Conservation (phyloP, 345 rosid species). For the Populus tremula region DNA sequence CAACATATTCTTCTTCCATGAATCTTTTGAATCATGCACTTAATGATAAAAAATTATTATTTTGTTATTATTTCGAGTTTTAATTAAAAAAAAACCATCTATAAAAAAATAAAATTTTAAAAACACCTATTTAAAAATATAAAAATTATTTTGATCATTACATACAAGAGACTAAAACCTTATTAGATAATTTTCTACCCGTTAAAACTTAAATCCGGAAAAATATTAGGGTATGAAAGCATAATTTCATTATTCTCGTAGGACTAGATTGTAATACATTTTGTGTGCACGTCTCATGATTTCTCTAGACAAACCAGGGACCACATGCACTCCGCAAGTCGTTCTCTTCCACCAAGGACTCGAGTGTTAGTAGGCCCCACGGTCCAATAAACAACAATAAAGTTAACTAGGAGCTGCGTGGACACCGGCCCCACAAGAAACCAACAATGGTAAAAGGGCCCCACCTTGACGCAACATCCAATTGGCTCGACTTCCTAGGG, state of each 20-base stretch:
- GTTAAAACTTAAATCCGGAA: too few species aligned
- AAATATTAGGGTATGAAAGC: background rate
- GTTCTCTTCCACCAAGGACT: background rate
- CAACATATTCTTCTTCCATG: too few species aligned
- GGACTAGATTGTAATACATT: background rate
- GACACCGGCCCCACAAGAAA: slow-evolving; percentile 15
- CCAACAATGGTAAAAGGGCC: background rate
- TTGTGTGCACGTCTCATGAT: background rate
- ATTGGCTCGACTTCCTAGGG: slow-evolving; percentile 37
- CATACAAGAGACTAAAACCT: background rate
- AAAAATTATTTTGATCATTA: background rate
- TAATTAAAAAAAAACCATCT: too few species aligned
- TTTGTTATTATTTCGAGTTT: too few species aligned
- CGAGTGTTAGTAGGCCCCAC: slow-evolving; percentile 10
- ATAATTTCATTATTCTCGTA: background rate
- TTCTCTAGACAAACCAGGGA: background rate
- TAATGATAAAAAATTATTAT: too few species aligned
- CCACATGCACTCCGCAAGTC: background rate
- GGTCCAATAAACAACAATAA: background rate
- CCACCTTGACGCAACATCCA: slow-evolving; percentile 4
- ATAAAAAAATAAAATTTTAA: too few species aligned
- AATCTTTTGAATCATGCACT: too few species aligned
- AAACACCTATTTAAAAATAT: background rate
- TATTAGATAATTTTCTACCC: background rate
- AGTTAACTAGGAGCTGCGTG: slow-evolving; percentile 21